Evolutionary conservation across 169 alveolate species (phyloP), one percentile per base, ranked within the genome.

Genomic region (Plasmodium chabaudi): DNA sequence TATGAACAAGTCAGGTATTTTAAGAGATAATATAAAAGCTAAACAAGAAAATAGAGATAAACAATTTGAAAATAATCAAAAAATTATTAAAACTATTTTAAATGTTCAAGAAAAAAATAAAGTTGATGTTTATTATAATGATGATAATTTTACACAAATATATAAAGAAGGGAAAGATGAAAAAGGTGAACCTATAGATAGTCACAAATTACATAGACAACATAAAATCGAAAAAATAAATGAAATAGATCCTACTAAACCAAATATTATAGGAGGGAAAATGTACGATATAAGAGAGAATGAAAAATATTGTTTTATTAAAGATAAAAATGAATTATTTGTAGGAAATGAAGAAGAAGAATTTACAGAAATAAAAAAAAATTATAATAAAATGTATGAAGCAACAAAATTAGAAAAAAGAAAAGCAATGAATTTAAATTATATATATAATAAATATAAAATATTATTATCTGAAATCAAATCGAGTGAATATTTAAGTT

Each of bases 361-460:
- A 27, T 42, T 15, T 57, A 57, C 56, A 34, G 73, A 56, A 19
- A 21, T 53, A 71, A 44, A 12, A 34, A 64, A 49, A n/a, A 17
- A 67, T 15, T 23, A 82, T 23, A 59, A 49, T n/a, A 59, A 65
- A 55, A 23, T 25, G 12, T 57, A n/a, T 27, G 55, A 27, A 6
- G 47, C 5, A n/a, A 46, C n/a, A 3, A 65, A 42, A 25, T 17
- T 70, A 39, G 84, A 65, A 56, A 56, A 60, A 10, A 68, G 23
- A 17, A 53, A 39, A 69, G 4, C 19, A 57, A 69, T 34, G 44
- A 77, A 70, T 23, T 57, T 60, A 17, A 86, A 72, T 56, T 57
- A 53, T 23, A 64, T 86, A 1, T 86, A 86, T 53, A 69, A 86
- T 47, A 86, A 86, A 27, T 86, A 86, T 72, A 86, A 86, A 25